A percentile compares a stretch with the other conserved stretches of the same genome.
phyloP scores from a whole-genome alignment of 2,329 filamentous ascomycete species.

The Cladobotryum mycophilum region DNA sequence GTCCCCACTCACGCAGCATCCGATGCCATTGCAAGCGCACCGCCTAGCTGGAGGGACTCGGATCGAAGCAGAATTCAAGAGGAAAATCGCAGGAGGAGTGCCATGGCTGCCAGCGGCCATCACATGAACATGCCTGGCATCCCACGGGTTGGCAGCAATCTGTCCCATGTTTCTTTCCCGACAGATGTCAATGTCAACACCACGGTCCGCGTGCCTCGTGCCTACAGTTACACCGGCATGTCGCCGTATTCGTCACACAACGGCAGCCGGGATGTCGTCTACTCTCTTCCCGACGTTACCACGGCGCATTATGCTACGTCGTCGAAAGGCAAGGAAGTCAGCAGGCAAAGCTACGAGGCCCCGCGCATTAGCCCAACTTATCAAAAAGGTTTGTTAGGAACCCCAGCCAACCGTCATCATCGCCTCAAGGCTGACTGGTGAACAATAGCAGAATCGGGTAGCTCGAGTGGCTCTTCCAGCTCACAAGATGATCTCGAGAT shows the following conservation, averaged over 20 bases:
- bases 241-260: slow-evolving; percentile 24
- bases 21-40: slow-evolving; percentile 51
- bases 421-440: slow-evolving; percentile 5
- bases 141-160: slow-evolving; percentile 42
- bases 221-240: slow-evolving; percentile 39
- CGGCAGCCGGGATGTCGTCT: slow-evolving; percentile 25
- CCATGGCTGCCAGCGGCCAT: slow-evolving; percentile 37
- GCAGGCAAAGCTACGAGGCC: slow-evolving; percentile 25
- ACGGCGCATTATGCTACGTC: slow-evolving; percentile 21
- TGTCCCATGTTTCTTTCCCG: slow-evolving; percentile 43
- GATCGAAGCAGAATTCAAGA: slow-evolving; percentile 44
- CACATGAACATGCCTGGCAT: slow-evolving; percentile 32
- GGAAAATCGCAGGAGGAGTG: slow-evolving; percentile 44
- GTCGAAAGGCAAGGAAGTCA: slow-evolving; percentile 39
- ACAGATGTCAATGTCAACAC: slow-evolving; percentile 34
- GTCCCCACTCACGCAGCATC: slow-evolving; percentile 55
- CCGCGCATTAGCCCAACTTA: slow-evolving; percentile 31
- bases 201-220: slow-evolving; percentile 33
- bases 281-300: slow-evolving; percentile 21
- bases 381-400: slow-evolving; percentile 28
- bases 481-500: slow-evolving; percentile 37
- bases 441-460: slow-evolving; percentile 21
- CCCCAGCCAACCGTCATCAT: background rate
- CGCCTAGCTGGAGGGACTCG: slow-evolving; percentile 42
- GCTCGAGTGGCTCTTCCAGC: slow-evolving; percentile 32